Evolutionary conservation across 192 early-diverging fungal genomes (phyloP).

Genomic region (Borealophlyctis nickersoniae): DNA sequence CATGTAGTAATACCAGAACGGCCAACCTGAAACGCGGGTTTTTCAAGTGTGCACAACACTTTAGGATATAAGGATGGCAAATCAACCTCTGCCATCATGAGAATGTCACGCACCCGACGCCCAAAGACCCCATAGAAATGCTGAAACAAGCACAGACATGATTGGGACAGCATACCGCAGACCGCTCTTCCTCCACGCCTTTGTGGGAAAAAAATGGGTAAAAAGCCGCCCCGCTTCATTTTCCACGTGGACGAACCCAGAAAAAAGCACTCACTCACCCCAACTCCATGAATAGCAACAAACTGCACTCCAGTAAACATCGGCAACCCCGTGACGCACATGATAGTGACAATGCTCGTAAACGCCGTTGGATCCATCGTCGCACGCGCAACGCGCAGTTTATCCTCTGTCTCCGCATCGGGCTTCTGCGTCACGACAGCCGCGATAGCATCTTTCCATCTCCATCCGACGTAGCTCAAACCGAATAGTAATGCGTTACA

Average conservation of each 20-base stretch:
- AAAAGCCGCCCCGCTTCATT: no score
- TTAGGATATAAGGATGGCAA: not conserved
- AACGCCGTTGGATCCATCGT: not conserved
- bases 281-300: slow-evolving; percentile 1
- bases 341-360: not conserved
- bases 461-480: not conserved
- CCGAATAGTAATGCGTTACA: not conserved
- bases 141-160: not conserved
- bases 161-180: not conserved
- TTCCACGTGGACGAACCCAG: no score
- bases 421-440: no score
- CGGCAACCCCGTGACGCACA: not conserved
- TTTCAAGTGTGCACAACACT: no score
- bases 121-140: not conserved
- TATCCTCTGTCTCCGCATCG: no score
- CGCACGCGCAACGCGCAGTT: no score
- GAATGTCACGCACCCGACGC: not conserved
- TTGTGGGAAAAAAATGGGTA: no score
- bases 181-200: not conserved
- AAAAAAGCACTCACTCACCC: no score
- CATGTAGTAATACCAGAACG: not conserved
- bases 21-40: slow-evolving; percentile 1
- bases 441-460: not conserved
- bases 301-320: not conserved
- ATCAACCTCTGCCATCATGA: not conserved